Percentiles rank a stretch among this genome's conserved stretches.
Evolutionary conservation across 306 rosid genomes (phyloP).

Genomic region (Lathyrus aphaca): DNA sequence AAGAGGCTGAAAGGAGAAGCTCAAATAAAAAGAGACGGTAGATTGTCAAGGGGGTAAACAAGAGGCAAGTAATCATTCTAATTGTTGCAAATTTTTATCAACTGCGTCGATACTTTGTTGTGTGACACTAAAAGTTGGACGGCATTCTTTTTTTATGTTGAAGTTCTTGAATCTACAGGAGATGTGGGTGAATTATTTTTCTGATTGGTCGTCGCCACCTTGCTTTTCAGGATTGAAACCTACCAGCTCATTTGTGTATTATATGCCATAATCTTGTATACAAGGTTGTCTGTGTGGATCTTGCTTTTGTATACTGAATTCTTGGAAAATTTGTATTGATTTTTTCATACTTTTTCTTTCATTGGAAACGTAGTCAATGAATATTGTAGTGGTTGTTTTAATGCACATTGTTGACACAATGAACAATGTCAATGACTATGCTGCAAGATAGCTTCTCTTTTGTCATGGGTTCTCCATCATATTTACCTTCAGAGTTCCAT

Average conservation of each 20-base stretch:
- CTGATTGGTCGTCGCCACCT: neutral
- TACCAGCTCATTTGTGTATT: neutral
- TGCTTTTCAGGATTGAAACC: neutral
- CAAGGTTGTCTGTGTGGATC: neutral
- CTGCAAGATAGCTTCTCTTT: no score
- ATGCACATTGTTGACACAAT: neutral
- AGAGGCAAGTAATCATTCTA: neutral
- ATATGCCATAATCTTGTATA: neutral
- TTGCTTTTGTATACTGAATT: neutral
- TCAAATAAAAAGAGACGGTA: constrained; percentile 57
- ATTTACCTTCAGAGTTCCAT: no score
- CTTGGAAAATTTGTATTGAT: neutral
- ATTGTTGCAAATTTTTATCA: constrained; percentile 10
- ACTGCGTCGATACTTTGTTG: neutral
- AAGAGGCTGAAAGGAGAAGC: constrained; percentile 78
- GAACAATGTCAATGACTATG: neutral
- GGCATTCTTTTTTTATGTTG: neutral
- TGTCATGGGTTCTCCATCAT: no score
- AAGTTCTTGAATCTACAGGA: neutral
- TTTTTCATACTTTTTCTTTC: neutral
- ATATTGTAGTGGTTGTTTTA: neutral
- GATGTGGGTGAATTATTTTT: neutral
- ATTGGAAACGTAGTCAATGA: neutral
- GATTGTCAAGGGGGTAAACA: constrained; percentile 34
- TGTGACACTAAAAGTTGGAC: neutral